phyloP scores from a whole-genome alignment of 768 basidiomycete species.

The Kwoniella botswanensis region DNA sequence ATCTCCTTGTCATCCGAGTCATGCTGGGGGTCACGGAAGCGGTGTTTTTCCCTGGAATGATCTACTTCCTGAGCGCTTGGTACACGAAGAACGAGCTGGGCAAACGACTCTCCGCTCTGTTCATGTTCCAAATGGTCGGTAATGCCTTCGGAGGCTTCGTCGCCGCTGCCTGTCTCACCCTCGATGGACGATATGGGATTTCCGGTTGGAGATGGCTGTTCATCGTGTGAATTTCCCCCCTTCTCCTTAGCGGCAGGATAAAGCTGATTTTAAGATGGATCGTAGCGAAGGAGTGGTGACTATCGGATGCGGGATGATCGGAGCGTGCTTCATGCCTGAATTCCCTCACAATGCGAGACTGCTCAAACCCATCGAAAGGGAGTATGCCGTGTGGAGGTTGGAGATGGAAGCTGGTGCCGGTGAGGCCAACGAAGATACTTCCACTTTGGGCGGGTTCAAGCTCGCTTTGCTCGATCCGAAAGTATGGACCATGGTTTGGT shows the following conservation, averaged over 20 bases:
- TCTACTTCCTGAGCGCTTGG: slow-evolving; percentile 48
- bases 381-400: slow-evolving; percentile 36
- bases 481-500: background rate
- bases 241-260: background rate
- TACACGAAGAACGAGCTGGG: slow-evolving; percentile 44
- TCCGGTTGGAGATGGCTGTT: slow-evolving; percentile 49
- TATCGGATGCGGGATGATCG: slow-evolving; percentile 18
- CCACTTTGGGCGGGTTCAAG: slow-evolving; percentile 3
- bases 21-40: slow-evolving; percentile 37
- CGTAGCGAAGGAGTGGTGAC: slow-evolving; percentile 29
- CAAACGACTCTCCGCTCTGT: slow-evolving; percentile 40
- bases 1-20: slow-evolving; percentile 31
- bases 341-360: slow-evolving; percentile 37
- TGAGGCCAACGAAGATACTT: slow-evolving; percentile 19
- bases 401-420: slow-evolving; percentile 34
- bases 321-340: slow-evolving; percentile 31
- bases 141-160: slow-evolving; percentile 52
- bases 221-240: slow-evolving; percentile 27
- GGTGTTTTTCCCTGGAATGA: slow-evolving; percentile 42
- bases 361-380: slow-evolving; percentile 29
- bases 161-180: slow-evolving; percentile 45
- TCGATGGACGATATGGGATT: slow-evolving; percentile 43
- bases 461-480: slow-evolving; percentile 24
- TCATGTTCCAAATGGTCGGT: slow-evolving; percentile 47
- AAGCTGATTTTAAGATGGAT: slow-evolving; percentile 37